phyloP scores from a whole-genome alignment of 2,329 filamentous ascomycete species.

The Verticillium longisporum region DNA sequence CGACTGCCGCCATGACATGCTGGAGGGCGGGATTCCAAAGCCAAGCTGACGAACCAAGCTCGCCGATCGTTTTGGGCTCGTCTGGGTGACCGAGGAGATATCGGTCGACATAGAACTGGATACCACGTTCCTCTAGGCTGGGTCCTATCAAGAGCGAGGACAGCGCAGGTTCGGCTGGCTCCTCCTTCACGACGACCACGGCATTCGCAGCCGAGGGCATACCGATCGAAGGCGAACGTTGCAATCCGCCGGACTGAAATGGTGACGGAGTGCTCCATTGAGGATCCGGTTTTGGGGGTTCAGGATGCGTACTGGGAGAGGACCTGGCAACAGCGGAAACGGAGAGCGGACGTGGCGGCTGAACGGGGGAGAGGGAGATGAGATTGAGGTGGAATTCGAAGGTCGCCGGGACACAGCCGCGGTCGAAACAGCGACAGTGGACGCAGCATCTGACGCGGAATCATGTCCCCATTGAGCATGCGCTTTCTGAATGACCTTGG shows the following conservation, averaged over 20 bases:
- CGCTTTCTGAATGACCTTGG: constrained; percentile 53
- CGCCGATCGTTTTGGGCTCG: constrained; percentile 31
- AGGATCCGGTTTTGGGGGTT: not conserved
- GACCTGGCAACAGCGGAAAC: not conserved
- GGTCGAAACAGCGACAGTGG: not conserved
- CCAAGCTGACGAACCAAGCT: constrained; percentile 28
- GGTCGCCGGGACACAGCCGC: not conserved
- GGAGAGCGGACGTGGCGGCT: not conserved
- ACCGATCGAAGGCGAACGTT: not conserved
- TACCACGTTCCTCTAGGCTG: constrained; percentile 37
- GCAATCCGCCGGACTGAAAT: not conserved
- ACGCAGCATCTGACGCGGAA: not conserved
- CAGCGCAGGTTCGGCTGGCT: constrained; percentile 6
- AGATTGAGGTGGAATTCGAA: not conserved
- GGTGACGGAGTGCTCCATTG: not conserved
- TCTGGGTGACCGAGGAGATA: constrained; percentile 46
- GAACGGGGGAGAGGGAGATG: not conserved
- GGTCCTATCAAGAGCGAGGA: constrained; percentile 28
- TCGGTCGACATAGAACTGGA: constrained; percentile 44
- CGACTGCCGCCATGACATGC: constrained; percentile 49
- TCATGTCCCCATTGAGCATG: constrained; percentile 40
- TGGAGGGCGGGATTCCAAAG: constrained; percentile 31
- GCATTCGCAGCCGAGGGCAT: not conserved
- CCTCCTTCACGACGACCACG: constrained; percentile 1
- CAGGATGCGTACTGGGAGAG: not conserved